phyloP scores from a whole-genome alignment of 148 eudicot species.

The Pouteria glomerata region DNA sequence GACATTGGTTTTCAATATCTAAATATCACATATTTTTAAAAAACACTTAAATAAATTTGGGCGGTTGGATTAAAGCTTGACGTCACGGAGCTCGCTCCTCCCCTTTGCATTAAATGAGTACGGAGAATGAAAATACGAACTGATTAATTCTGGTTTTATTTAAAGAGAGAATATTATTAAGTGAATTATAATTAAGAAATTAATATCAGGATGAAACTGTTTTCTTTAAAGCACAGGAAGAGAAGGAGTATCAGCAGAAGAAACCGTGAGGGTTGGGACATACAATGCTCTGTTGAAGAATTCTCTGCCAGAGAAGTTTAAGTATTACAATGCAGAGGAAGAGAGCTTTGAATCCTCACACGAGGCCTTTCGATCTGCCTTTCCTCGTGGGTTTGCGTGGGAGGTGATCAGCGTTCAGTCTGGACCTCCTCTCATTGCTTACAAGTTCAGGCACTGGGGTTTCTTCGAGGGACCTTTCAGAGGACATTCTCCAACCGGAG shows the following conservation, averaged over 20 bases:
- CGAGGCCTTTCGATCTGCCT: constrained; percentile 54
- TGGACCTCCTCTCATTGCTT: constrained; percentile 65
- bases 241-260: constrained; percentile 74
- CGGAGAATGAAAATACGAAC: too few species aligned
- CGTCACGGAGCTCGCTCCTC: too few species aligned
- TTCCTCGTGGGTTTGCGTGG: constrained; percentile 92
- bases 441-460: constrained; percentile 94
- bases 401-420: constrained; percentile 73
- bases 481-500: constrained; percentile 73
- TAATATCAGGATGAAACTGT: too few species aligned
- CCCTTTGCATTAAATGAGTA: too few species aligned
- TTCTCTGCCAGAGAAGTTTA: constrained; percentile 51
- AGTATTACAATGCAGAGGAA: constrained; percentile 72
- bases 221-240: constrained; percentile 34
- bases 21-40: too few species aligned
- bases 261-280: constrained; percentile 56
- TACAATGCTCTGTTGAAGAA: constrained; percentile 71
- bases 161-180: too few species aligned
- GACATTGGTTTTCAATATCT: too few species aligned
- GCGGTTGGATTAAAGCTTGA: too few species aligned
- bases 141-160: too few species aligned
- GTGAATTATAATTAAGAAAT: too few species aligned
- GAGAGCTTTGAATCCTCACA: constrained; percentile 86
- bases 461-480: constrained; percentile 82
- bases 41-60: too few species aligned